Evolutionary conservation across 2,329 filamentous ascomycete genomes (phyloP).

Genomic region (Cladosporium sp.): DNA sequence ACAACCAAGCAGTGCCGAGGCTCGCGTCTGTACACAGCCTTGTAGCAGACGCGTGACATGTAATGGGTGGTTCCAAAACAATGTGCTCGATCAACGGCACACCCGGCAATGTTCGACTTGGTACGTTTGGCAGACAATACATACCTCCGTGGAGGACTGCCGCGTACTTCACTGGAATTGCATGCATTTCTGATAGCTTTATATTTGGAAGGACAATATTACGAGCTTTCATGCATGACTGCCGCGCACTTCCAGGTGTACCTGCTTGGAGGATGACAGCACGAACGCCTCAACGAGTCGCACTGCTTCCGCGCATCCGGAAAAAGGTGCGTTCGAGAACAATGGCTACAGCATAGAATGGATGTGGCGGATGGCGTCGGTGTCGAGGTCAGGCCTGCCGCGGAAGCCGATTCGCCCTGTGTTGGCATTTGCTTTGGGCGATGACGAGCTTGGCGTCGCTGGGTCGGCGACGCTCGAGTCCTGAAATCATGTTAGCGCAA

Average conservation of each 20-base stretch:
- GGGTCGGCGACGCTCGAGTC: no score
- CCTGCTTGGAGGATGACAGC: background rate
- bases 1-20: conserved; percentile 5
- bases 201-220: background rate
- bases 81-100: background rate
- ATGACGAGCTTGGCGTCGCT: conserved; percentile 8
- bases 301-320: background rate
- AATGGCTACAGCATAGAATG: background rate
- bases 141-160: background rate
- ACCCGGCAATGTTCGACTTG: background rate
- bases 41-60: background rate
- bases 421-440: background rate
- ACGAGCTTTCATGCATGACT: background rate
- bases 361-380: conserved; percentile 8
- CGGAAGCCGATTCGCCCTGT: background rate
- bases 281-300: background rate
- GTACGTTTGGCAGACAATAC: background rate
- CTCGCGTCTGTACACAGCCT: conserved; percentile 4
- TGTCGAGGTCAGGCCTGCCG: background rate
- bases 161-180: background rate
- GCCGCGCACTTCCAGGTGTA: background rate
- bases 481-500: conserved; percentile 6
- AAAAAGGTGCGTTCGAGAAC: conserved; percentile 1
- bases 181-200: no score
- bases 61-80: background rate